Conservation (phyloP, 2,329 filamentous ascomycete genomes). For the Ramularia collo-cygni region DNA sequence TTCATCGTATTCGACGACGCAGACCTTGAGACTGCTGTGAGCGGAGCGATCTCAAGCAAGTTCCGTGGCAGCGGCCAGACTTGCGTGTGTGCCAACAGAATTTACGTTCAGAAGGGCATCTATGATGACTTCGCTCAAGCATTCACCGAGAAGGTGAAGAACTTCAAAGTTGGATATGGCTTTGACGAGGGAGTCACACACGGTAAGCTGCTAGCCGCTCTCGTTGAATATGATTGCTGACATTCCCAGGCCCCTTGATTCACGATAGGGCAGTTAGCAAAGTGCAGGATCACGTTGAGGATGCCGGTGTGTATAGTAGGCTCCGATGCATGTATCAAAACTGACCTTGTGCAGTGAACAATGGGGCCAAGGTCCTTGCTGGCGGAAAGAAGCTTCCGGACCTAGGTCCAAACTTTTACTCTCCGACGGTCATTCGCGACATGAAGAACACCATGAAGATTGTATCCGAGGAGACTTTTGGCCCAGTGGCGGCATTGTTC, state of each 20-base stretch:
- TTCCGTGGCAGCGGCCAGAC: conserved; percentile 95
- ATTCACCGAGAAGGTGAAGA: conserved; percentile 64
- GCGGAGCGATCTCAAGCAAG: conserved; percentile 77
- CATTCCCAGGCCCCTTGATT: conserved; percentile 60
- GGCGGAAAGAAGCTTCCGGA: conserved; percentile 70
- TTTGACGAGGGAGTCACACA: conserved; percentile 67
- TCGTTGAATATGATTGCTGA: too few relatives aligned
- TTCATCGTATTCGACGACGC: conserved; percentile 96
- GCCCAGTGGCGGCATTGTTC: conserved; percentile 85
- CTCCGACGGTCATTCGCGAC: conserved; percentile 80
- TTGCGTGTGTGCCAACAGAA: conserved; percentile 72
- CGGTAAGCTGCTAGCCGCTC: conserved; percentile 1
- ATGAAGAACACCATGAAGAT: conserved; percentile 83
- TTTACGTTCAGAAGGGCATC: conserved; percentile 71
- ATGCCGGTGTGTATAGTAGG: conserved; percentile 48
- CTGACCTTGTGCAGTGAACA: conserved; percentile 40
- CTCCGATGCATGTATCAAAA: too few relatives aligned
- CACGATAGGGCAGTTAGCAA: conserved; percentile 76
- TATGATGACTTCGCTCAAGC: conserved; percentile 67
- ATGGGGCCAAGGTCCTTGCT: conserved; percentile 67
- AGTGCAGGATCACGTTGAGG: conserved; percentile 70
- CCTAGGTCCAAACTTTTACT: conserved; percentile 78
- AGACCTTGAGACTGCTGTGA: conserved; percentile 76
- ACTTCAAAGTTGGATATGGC: conserved; percentile 69
- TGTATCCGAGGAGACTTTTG: conserved; percentile 86